Evolutionary conservation across 192 early-diverging fungal genomes (phyloP).

Genomic region (Phlyctochytrium planicorne): DNA sequence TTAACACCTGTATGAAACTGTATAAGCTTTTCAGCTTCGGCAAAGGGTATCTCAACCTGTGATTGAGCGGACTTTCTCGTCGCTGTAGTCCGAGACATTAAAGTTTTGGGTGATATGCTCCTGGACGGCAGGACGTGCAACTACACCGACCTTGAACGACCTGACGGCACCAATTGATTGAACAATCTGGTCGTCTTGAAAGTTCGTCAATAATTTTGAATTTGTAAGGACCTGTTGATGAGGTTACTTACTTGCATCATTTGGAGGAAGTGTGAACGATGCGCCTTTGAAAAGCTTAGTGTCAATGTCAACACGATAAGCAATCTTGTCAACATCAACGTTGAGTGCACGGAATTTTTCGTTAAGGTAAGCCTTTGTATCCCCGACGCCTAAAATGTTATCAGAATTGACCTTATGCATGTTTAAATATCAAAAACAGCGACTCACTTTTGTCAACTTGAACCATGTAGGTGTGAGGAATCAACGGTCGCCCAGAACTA

Average conservation of each 20-base stretch:
- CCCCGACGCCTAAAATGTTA: too few relatives aligned
- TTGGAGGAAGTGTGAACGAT: neutral
- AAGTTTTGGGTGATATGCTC: too few relatives aligned
- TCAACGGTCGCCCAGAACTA: too few relatives aligned
- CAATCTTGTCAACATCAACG: neutral
- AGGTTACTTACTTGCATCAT: too few relatives aligned
- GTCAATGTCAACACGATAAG: neutral
- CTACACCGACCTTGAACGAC: neutral
- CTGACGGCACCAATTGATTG: neutral
- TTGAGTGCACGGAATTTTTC: too few relatives aligned
- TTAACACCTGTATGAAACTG: conserved; percentile 46
- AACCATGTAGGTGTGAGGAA: neutral
- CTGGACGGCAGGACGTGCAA: neutral
- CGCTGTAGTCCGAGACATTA: neutral
- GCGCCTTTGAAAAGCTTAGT: neutral
- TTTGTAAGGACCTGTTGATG: too few relatives aligned
- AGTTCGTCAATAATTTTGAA: too few relatives aligned
- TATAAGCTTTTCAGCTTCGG: too few relatives aligned
- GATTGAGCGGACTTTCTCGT: conserved; percentile 14
- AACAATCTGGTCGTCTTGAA: neutral
- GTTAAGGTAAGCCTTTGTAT: too few relatives aligned
- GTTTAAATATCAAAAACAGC: too few relatives aligned
- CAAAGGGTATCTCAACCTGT: conserved; percentile 13
- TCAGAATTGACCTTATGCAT: too few relatives aligned
- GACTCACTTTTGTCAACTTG: too few relatives aligned